phyloP scores from a whole-genome alignment of 306 rosid species.

The Dicorynia guianensis region DNA sequence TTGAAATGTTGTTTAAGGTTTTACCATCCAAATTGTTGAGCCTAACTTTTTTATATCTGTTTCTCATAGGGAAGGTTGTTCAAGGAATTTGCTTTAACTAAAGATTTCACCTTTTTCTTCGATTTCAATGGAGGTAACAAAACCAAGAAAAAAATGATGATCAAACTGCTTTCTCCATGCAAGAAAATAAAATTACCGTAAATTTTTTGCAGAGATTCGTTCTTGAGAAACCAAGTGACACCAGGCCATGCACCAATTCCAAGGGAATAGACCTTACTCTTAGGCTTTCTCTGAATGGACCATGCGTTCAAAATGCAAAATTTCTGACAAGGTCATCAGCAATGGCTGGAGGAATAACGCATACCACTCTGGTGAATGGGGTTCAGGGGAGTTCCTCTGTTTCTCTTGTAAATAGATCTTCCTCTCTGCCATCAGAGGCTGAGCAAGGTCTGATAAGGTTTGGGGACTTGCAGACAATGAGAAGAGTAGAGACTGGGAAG shows the following conservation, averaged over 20 bases:
- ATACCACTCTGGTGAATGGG: constrained; percentile 11
- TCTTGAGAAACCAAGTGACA: neutral
- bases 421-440: constrained; percentile 30
- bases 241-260: neutral
- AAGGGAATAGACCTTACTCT: constrained; percentile 41
- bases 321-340: constrained; percentile 35
- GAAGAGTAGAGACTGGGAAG: constrained; percentile 44
- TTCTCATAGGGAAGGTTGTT: constrained; percentile 14
- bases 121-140: constrained; percentile 48
- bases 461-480: constrained; percentile 50
- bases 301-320: constrained; percentile 30
- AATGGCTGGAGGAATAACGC: constrained; percentile 7
- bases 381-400: neutral
- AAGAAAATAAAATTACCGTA: neutral
- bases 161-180: constrained; percentile 6
- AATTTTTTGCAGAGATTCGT: constrained; percentile 10
- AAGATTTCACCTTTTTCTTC: constrained; percentile 24
- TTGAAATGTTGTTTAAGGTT: neutral
- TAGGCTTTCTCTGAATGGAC: constrained; percentile 35
- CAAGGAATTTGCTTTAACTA: constrained; percentile 3
- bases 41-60: neutral
- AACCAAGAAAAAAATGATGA: neutral
- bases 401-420: constrained; percentile 12
- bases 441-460: constrained; percentile 41
- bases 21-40: neutral